Percentiles rank a stretch among this genome's conserved stretches.
These are phyloP conservation scores for Erythrobasidium hasegawianum DNA, from an alignment of 1,284 basidiomycete species.

Conservation along the genomic window DNA sequence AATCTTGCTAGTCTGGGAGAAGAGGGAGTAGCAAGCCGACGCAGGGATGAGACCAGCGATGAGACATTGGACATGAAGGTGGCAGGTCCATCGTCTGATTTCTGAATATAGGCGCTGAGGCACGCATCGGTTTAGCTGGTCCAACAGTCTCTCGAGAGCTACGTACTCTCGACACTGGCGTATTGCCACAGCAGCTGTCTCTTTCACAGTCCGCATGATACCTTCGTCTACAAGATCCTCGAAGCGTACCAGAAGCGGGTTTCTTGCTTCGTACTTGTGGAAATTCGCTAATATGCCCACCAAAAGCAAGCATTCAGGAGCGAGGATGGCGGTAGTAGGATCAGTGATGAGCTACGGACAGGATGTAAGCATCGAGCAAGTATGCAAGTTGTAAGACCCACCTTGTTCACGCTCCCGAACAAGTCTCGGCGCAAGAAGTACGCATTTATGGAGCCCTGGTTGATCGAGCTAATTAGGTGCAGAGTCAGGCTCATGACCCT, in stretches of 20 bases:
- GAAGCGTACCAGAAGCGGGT: slow-evolving; percentile 45
- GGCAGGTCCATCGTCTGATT: slow-evolving; percentile 41
- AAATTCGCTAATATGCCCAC: slow-evolving; percentile 45
- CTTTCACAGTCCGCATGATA: slow-evolving; percentile 39
- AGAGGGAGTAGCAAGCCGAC: slow-evolving; percentile 24
- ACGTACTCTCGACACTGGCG: slow-evolving; percentile 20
- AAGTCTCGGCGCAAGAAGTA: slow-evolving; percentile 47
- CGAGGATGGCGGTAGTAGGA: slow-evolving; percentile 33
- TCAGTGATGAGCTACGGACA: slow-evolving; percentile 38
- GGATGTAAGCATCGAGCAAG: neutral
- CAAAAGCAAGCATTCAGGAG: slow-evolving; percentile 39
- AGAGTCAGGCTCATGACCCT: slow-evolving; percentile 43
- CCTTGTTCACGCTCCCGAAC: slow-evolving; percentile 41
- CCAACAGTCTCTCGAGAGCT: neutral
- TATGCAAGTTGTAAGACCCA: slow-evolving; percentile 23
- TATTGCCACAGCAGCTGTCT: slow-evolving; percentile 13
- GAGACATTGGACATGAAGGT: slow-evolving; percentile 40
- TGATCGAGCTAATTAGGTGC: slow-evolving; percentile 41
- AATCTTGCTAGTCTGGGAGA: slow-evolving; percentile 1
- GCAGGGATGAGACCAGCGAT: slow-evolving; percentile 39
- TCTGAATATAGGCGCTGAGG: slow-evolving; percentile 35
- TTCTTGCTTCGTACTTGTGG: slow-evolving; percentile 43
- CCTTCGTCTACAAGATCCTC: slow-evolving; percentile 47
- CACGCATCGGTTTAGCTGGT: neutral
- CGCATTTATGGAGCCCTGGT: slow-evolving; percentile 43